phyloP scores from a whole-genome alignment of 2,329 filamentous ascomycete genomes.

The Claviceps pazoutovae region DNA sequence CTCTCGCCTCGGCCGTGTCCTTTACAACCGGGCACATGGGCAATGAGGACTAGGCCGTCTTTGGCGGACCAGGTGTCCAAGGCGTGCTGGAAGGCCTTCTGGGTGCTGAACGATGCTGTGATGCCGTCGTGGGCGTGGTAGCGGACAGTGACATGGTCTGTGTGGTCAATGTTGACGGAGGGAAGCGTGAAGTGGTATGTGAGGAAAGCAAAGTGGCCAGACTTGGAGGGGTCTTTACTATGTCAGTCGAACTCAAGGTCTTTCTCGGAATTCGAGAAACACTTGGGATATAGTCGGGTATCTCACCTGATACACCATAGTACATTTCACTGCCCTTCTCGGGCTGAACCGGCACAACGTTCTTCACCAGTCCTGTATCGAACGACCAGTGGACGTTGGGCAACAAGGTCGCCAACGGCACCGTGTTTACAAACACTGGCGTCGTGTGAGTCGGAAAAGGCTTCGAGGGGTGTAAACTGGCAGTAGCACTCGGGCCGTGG shows the following conservation, averaged over 20 bases:
- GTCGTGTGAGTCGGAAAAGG: not conserved
- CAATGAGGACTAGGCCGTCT: constrained; percentile 14
- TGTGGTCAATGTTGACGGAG: constrained; percentile 18
- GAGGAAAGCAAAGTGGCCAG: constrained; percentile 14
- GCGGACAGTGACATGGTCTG: constrained; percentile 9
- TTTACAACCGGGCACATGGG: constrained; percentile 13
- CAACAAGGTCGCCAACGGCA: not conserved
- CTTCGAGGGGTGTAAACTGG: not conserved
- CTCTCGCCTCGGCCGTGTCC: constrained; percentile 13
- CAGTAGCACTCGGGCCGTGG: not conserved
- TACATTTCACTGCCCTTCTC: constrained; percentile 11
- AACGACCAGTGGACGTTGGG: constrained; percentile 13
- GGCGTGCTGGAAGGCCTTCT: constrained; percentile 13
- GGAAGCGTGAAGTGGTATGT: constrained; percentile 14
- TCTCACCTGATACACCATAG: constrained; percentile 11
- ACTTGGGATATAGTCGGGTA: too few relatives aligned
- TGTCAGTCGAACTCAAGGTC: not conserved
- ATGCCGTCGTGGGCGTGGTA: constrained; percentile 5
- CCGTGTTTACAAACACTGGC: constrained; percentile 1
- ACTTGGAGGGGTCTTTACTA: constrained; percentile 9
- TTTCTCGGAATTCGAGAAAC: too few relatives aligned
- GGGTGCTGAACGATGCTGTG: constrained; percentile 8
- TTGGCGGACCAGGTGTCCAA: constrained; percentile 10
- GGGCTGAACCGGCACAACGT: constrained; percentile 13
- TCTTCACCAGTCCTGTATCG: constrained; percentile 11